phyloP scores from a whole-genome alignment of 176 grass and related monocot genomes.

The Pontederia paniculata region DNA sequence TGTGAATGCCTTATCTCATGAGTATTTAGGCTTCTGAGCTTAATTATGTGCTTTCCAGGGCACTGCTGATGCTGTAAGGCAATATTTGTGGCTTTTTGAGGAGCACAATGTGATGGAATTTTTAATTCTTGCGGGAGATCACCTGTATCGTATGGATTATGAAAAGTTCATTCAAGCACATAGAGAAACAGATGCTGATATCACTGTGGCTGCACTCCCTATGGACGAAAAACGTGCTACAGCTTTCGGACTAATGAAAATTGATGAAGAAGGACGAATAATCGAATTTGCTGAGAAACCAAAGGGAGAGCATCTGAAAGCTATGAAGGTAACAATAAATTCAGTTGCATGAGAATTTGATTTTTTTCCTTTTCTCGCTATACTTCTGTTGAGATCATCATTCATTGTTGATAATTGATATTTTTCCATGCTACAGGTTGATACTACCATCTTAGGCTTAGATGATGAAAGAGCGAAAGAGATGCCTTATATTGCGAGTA shows the following conservation, averaged over 20 bases:
- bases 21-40: constrained; percentile 2
- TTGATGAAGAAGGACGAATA: constrained; percentile 90
- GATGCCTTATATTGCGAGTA: constrained; percentile 71
- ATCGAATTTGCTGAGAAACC: constrained; percentile 88
- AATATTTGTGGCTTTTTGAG: constrained; percentile 92
- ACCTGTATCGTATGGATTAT: constrained; percentile 92
- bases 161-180: constrained; percentile 97
- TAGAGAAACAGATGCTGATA: constrained; percentile 85
- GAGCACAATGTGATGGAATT: constrained; percentile 98
- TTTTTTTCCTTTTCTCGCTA: no score
- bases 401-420: not conserved
- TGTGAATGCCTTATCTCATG: not conserved
- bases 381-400: no score
- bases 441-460: constrained; percentile 20
- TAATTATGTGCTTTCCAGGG: constrained; percentile 35
- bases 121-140: constrained; percentile 85
- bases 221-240: constrained; percentile 91
- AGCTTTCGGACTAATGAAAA: constrained; percentile 96
- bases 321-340: constrained; percentile 63
- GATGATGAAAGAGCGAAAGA: constrained; percentile 19
- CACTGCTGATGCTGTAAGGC: constrained; percentile 83
- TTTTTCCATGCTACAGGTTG: constrained; percentile 6
- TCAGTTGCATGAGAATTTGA: constrained; percentile 1
- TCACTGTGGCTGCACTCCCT: constrained; percentile 83
- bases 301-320: constrained; percentile 76